Conservation (phyloP, 2,329 filamentous ascomycete species). For the Xylariales sp. region DNA sequence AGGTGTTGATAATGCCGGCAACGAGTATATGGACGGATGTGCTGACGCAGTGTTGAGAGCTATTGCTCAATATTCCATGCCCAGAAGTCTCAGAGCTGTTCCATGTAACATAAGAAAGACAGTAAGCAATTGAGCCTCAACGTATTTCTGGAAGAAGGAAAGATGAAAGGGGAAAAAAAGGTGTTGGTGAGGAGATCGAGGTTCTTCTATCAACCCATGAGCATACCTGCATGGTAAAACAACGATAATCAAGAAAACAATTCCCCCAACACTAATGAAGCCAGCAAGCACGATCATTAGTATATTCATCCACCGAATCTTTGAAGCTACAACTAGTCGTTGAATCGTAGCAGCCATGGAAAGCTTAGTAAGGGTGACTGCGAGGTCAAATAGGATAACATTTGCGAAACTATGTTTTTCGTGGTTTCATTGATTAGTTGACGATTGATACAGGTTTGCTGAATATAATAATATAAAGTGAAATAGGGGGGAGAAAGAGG, state of each 20-base stretch:
- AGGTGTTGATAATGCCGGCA: conserved; percentile 55
- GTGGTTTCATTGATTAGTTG: no score
- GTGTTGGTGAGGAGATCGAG: no score
- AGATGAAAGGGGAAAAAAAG: no score
- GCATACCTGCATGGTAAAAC: conserved; percentile 34
- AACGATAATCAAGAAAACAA: conserved; percentile 30
- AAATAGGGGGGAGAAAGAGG: no score
- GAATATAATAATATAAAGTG: no score
- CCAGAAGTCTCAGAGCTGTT: no score
- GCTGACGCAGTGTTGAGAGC: conserved; percentile 43
- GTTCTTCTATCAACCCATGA: no score
- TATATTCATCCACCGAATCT: conserved; percentile 21
- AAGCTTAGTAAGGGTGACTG: conserved; percentile 34
- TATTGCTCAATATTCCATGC: no score
- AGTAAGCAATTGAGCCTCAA: not conserved
- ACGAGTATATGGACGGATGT: conserved; percentile 47
- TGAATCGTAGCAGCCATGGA: conserved; percentile 35
- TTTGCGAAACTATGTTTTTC: conserved; percentile 29
- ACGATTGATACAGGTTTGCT: no score
- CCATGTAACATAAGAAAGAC: conserved; percentile 23
- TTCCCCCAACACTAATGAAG: conserved; percentile 23
- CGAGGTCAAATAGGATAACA: conserved; percentile 30
- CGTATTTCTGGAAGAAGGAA: no score
- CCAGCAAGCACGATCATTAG: conserved; percentile 23
- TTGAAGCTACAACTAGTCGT: conserved; percentile 27